Evolutionary conservation across 495 filamentous ascomycete species (phyloP).

Genomic region (Penicillium antarcticum): DNA sequence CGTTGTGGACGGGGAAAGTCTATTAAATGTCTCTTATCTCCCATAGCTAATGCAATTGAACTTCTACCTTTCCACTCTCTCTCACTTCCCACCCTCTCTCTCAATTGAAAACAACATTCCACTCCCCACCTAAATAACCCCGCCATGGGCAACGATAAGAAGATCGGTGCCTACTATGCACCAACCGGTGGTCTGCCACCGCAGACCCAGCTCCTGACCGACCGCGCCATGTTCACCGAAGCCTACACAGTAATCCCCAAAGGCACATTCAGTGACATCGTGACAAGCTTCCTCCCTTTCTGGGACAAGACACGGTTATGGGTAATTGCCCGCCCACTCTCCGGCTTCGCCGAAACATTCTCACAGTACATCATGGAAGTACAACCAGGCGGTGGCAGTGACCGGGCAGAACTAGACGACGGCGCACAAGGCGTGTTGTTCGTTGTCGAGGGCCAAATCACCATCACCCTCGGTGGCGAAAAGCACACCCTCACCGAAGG

Average conservation of each 20-base stretch:
- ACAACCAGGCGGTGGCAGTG: slow-evolving; percentile 20
- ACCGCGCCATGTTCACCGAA: slow-evolving; percentile 29
- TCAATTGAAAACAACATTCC: not conserved
- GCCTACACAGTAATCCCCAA: slow-evolving; percentile 24
- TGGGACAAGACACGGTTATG: slow-evolving; percentile 26
- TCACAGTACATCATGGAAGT: slow-evolving; percentile 31
- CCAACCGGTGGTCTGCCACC: slow-evolving; percentile 24
- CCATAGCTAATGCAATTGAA: not conserved
- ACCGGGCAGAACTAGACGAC: slow-evolving; percentile 19
- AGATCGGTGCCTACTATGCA: slow-evolving; percentile 24
- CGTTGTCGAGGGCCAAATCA: slow-evolving; percentile 24
- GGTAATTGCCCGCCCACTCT: slow-evolving; percentile 26
- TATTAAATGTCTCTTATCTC: not conserved
- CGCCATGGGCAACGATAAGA: slow-evolving; percentile 23
- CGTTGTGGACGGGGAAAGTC: too few relatives aligned
- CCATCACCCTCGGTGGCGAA: slow-evolving; percentile 13
- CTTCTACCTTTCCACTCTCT: not conserved
- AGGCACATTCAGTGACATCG: slow-evolving; percentile 24
- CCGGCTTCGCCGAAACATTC: slow-evolving; percentile 26
- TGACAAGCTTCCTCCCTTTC: slow-evolving; percentile 26
- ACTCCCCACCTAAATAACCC: not conserved
- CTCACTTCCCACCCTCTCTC: not conserved
- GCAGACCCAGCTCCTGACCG: slow-evolving; percentile 22
- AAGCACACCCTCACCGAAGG: slow-evolving; percentile 21
- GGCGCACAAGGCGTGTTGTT: slow-evolving; percentile 20